Evolutionary conservation across 305 asterid species (phyloP).

Genomic region (Rubia balearica): DNA sequence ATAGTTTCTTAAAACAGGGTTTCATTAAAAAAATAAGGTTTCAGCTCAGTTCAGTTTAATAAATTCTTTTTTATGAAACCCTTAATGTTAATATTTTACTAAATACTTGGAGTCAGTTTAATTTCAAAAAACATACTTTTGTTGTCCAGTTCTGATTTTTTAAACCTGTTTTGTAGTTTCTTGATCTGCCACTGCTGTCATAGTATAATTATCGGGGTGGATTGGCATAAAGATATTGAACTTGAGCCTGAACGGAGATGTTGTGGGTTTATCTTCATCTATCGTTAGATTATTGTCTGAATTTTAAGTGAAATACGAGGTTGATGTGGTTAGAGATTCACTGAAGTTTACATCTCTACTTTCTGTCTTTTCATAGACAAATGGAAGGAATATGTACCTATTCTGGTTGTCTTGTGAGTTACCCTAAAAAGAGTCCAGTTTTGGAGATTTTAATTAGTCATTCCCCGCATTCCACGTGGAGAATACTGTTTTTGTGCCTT

Average conservation of each 20-base stretch:
- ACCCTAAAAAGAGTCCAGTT: not conserved
- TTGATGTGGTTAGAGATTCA: not conserved
- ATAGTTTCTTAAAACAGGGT: not conserved
- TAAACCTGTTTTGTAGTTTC: not conserved
- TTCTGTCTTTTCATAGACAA: not conserved
- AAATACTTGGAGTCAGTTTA: not conserved
- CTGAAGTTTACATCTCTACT: slow-evolving; percentile 3
- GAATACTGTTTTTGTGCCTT: not conserved
- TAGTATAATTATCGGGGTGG: not conserved
- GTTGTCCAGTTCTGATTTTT: not conserved
- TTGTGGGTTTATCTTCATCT: not conserved
- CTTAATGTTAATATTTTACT: not conserved
- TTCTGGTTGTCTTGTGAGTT: not conserved
- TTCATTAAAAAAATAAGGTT: too few relatives aligned
- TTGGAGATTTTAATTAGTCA: not conserved
- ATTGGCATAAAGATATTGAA: not conserved
- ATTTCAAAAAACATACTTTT: not conserved
- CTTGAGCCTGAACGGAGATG: not conserved
- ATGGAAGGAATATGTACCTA: not conserved
- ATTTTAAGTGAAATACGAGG: not conserved
- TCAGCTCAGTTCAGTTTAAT: too few relatives aligned
- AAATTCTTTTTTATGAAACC: too few relatives aligned
- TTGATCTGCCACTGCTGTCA: not conserved
- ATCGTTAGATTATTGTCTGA: not conserved
- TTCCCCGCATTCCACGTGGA: not conserved